These are phyloP conservation scores for Dactylellina leptospora DNA, from an alignment of 2,329 filamentous ascomycete species.

Conservation along the genomic window DNA sequence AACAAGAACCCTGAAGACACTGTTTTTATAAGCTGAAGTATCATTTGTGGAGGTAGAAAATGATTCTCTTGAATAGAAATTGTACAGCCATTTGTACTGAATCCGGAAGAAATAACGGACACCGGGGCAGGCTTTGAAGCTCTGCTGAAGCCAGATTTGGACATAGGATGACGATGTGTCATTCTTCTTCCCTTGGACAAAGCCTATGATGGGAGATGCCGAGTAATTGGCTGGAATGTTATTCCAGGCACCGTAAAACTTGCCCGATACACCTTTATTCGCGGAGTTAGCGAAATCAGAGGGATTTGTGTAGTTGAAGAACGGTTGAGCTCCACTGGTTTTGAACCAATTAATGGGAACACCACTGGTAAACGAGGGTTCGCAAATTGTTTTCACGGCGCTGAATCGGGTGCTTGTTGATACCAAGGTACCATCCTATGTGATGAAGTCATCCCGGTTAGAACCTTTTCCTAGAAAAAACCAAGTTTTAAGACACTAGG, in stretches of 20 bases:
- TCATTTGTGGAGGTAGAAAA: background rate
- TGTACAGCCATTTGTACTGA: constrained; percentile 23
- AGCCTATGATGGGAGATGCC: too few species aligned
- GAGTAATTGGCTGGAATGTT: too few species aligned
- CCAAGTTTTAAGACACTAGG: too few species aligned
- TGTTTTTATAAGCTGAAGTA: background rate
- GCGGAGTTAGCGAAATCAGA: background rate
- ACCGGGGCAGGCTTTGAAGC: constrained; percentile 1
- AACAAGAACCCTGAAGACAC: background rate
- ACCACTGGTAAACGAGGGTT: background rate
- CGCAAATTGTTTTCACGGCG: constrained; percentile 1
- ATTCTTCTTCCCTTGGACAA: too few species aligned
- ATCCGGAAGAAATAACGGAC: constrained; percentile 11
- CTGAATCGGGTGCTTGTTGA: background rate
- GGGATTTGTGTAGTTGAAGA: constrained; percentile 3
- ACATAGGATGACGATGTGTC: too few species aligned
- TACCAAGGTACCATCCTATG: constrained; percentile 10
- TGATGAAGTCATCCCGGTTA: too few species aligned
- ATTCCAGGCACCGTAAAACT: too few species aligned
- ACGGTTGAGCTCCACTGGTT: background rate
- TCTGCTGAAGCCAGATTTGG: too few species aligned
- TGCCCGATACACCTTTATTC: background rate
- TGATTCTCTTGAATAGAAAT: background rate
- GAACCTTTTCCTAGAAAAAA: too few species aligned
- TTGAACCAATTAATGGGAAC: too few species aligned